Conservation (phyloP, 768 basidiomycete genomes). For the Exidia glandulosa region DNA sequence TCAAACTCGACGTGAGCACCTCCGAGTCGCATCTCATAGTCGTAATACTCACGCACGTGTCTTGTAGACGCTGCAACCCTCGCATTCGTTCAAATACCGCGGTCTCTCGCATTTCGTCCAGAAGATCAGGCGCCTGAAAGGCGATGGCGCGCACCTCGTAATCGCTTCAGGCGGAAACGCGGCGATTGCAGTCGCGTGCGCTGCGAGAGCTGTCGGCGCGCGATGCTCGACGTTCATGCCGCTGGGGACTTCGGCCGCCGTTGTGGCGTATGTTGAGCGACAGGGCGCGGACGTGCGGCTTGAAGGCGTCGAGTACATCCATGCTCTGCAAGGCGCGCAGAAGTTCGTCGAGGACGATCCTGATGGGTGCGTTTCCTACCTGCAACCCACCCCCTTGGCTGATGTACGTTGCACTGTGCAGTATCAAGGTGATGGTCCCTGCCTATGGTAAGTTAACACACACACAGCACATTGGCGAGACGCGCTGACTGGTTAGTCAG, state of each 20-base stretch:
- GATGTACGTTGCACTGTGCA: neutral
- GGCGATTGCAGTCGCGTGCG: conserved; percentile 57
- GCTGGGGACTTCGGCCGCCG: conserved; percentile 21
- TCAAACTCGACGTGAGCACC: conserved; percentile 56
- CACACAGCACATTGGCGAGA: neutral
- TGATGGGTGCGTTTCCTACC: conserved; percentile 38
- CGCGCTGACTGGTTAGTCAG: neutral
- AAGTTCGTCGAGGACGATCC: conserved; percentile 31
- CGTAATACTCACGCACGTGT: neutral
- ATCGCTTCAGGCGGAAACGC: conserved; percentile 73
- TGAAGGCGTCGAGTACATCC: conserved; percentile 44
- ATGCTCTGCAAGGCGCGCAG: conserved; percentile 42
- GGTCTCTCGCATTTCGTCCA: conserved; percentile 55
- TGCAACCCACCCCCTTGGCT: neutral
- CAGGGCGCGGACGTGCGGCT: conserved; percentile 49
- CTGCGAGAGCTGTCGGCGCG: conserved; percentile 41
- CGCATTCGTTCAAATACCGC: conserved; percentile 68
- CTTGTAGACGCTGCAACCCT: conserved; percentile 55
- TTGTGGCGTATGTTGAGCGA: conserved; percentile 27
- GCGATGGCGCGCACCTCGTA: conserved; percentile 46
- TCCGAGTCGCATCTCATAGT: neutral
- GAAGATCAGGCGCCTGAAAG: conserved; percentile 38
- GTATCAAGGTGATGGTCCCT: conserved; percentile 49
- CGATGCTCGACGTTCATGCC: conserved; percentile 63
- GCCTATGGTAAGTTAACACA: conserved; percentile 31